Conservation (phyloP, 352 stramenopile species). For the Phytophthora pseudosyringae region DNA sequence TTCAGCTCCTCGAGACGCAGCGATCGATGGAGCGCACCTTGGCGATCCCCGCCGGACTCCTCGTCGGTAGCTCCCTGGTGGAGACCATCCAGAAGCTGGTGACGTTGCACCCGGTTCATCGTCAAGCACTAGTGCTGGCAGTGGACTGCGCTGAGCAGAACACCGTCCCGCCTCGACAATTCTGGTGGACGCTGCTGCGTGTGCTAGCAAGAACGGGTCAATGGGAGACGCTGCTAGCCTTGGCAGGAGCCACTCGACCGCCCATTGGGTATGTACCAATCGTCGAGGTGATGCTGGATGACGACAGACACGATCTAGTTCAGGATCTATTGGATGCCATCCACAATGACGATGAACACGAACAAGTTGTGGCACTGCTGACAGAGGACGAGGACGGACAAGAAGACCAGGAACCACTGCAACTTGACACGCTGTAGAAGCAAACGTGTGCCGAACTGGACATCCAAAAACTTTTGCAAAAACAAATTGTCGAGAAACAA, state of each 20-base stretch:
- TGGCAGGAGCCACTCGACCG: conserved; percentile 44
- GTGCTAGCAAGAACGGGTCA: conserved; percentile 53
- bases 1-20: conserved; percentile 54
- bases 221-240: conserved; percentile 51
- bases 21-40: conserved; percentile 46
- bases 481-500: too few relatives aligned
- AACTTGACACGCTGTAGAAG: conserved; percentile 22
- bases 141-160: conserved; percentile 54
- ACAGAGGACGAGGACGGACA: conserved; percentile 21
- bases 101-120: conserved; percentile 49
- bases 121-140: conserved; percentile 40
- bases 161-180: conserved; percentile 53
- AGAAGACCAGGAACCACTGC: conserved; percentile 11
- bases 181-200: conserved; percentile 60
- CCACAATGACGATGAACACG: conserved; percentile 34
- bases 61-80: conserved; percentile 59
- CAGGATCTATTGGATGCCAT: conserved; percentile 44
- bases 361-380: conserved; percentile 42
- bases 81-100: conserved; percentile 72
- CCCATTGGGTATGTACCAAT: conserved; percentile 54
- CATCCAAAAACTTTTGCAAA: not conserved
- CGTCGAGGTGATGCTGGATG: conserved; percentile 56
- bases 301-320: conserved; percentile 46
- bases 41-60: conserved; percentile 45
- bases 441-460: not conserved